Conservation (phyloP, 495 filamentous ascomycete species). For the Clohesyomyces aquaticus region DNA sequence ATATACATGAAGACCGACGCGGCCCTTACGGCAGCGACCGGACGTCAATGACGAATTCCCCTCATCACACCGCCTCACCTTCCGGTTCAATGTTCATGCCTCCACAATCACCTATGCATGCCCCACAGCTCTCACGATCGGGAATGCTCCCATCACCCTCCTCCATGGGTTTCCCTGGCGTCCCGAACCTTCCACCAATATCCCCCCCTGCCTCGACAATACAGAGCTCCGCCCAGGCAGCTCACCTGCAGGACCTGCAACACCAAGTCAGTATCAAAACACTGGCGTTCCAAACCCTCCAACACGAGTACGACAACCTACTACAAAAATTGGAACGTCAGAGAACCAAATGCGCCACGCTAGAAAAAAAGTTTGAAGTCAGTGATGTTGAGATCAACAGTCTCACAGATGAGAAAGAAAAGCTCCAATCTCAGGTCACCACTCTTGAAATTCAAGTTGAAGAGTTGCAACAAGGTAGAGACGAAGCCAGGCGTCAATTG, state of each 20-base stretch:
- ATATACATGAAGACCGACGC: constrained; percentile 29
- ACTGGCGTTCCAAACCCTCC: constrained; percentile 52
- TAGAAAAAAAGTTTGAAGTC: constrained; percentile 55
- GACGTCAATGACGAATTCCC: constrained; percentile 24
- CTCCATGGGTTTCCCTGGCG: constrained; percentile 36
- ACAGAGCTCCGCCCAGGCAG: constrained; percentile 46
- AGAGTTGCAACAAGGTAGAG: constrained; percentile 49
- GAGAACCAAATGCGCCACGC: constrained; percentile 49
- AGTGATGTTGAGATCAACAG: constrained; percentile 54
- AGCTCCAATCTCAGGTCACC: constrained; percentile 48
- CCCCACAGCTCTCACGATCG: constrained; percentile 29
- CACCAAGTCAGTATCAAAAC: constrained; percentile 57
- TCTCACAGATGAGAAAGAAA: constrained; percentile 51
- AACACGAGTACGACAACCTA: constrained; percentile 53
- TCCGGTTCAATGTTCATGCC: constrained; percentile 37
- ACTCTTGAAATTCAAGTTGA: constrained; percentile 50
- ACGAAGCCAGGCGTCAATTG: constrained; percentile 46
- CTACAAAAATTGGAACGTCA: constrained; percentile 53
- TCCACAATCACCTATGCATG: constrained; percentile 37
- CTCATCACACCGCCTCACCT: constrained; percentile 33
- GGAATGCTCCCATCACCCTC: constrained; percentile 38
- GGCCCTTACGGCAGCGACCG: constrained; percentile 27
- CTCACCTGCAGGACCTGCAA: constrained; percentile 53
- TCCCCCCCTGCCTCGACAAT: constrained; percentile 40
- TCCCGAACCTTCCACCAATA: constrained; percentile 34